Conservation (phyloP, 164 flowering plant genomes). For the Malania oleifera region DNA sequence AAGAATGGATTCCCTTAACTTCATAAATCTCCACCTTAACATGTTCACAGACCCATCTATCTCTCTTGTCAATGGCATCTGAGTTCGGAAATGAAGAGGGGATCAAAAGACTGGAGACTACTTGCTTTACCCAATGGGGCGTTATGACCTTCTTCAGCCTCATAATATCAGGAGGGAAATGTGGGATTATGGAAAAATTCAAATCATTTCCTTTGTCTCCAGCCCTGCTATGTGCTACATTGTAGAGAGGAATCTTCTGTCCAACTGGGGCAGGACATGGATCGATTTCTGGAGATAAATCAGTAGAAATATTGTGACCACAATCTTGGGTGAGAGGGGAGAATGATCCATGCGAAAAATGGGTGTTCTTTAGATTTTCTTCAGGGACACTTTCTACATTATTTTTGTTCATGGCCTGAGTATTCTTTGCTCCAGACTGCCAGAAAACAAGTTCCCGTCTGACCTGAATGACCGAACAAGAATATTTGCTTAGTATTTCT, state of each 20-base stretch:
- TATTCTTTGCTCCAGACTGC: constrained; percentile 37
- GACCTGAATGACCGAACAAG: constrained; percentile 36
- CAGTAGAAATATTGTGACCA: constrained; percentile 1
- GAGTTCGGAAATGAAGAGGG: constrained; percentile 43
- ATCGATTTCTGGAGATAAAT: constrained; percentile 10
- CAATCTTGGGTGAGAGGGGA: constrained; percentile 11
- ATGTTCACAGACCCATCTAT: constrained; percentile 46
- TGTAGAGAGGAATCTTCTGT: constrained; percentile 56
- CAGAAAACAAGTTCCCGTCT: constrained; percentile 56
- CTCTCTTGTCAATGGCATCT: constrained; percentile 35
- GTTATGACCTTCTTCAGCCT: constrained; percentile 69
- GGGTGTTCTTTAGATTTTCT: constrained; percentile 7
- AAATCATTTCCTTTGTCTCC: constrained; percentile 96
- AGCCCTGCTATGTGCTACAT: constrained; percentile 81
- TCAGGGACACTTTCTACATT: constrained; percentile 3
- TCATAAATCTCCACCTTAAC: constrained; percentile 78
- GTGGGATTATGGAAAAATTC: constrained; percentile 89
- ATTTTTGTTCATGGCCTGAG: constrained; percentile 9
- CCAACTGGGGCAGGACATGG: constrained; percentile 57
- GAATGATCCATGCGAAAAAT: constrained; percentile 2
- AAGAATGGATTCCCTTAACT: constrained; percentile 61
- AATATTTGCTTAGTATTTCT: neutral
- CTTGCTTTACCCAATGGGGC: constrained; percentile 67
- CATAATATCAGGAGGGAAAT: constrained; percentile 61
- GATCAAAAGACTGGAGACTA: constrained; percentile 45